Evolutionary conservation across 768 basidiomycete species (phyloP).

Genomic region (Hypholoma fasciculare): DNA sequence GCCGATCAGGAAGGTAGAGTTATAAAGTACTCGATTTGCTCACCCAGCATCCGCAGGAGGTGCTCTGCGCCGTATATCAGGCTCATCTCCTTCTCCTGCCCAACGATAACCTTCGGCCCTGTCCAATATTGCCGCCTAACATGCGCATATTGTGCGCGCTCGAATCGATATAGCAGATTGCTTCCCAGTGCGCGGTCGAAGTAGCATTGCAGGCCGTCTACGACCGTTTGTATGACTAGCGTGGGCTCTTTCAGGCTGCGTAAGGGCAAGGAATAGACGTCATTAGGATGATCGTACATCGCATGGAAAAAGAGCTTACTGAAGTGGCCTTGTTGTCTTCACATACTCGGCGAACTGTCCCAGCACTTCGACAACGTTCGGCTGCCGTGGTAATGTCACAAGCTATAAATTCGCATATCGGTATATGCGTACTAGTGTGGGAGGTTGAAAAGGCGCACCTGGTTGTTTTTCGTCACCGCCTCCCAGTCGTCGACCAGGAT

Average conservation of each 20-base stretch:
- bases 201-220: slow-evolving; percentile 85
- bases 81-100: slow-evolving; percentile 81
- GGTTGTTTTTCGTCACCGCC: slow-evolving; percentile 90
- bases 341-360: slow-evolving; percentile 75
- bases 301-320: slow-evolving; percentile 32
- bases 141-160: slow-evolving; percentile 89
- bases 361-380: slow-evolving; percentile 76
- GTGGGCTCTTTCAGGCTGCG: slow-evolving; percentile 71
- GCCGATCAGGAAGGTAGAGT: background rate
- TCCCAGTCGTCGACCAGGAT: slow-evolving; percentile 98
- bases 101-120: slow-evolving; percentile 65
- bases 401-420: slow-evolving; percentile 47
- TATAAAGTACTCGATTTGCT: slow-evolving; percentile 23
- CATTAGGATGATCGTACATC: background rate
- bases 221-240: slow-evolving; percentile 74
- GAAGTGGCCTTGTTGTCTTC: slow-evolving; percentile 44
- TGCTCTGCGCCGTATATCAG: slow-evolving; percentile 94
- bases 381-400: slow-evolving; percentile 78
- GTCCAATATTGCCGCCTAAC: slow-evolving; percentile 74
- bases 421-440: background rate
- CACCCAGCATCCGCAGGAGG: slow-evolving; percentile 87
- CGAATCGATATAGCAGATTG: slow-evolving; percentile 92
- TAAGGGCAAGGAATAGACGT: background rate
- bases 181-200: slow-evolving; percentile 91
- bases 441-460: slow-evolving; percentile 45